Conservation (phyloP, 768 basidiomycete genomes). For the Calocybe indica region DNA sequence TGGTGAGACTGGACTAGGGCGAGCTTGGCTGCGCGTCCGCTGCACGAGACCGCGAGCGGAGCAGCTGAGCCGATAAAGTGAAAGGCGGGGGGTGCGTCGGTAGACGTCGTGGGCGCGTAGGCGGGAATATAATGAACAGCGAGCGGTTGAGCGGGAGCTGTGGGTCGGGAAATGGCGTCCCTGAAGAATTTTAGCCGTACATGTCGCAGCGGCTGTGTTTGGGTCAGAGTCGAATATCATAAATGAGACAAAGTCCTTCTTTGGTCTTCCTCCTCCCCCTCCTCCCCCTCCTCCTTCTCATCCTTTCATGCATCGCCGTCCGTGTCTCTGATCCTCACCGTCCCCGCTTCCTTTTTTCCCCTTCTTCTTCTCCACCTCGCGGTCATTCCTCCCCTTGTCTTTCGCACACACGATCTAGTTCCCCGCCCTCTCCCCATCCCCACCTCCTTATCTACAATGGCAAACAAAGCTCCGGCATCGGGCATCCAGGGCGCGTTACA, state of each 20-base stretch:
- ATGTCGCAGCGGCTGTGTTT: slow-evolving; percentile 1
- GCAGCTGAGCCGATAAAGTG: too few species aligned
- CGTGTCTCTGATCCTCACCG: slow-evolving; percentile 12
- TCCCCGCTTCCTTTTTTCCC: slow-evolving; percentile 23
- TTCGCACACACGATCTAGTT: slow-evolving; percentile 6
- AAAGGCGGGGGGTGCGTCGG: too few species aligned
- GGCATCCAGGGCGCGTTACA: slow-evolving; percentile 42
- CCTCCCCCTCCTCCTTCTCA: slow-evolving; percentile 15
- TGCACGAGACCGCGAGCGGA: background rate
- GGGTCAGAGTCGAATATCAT: background rate
- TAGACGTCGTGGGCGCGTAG: too few species aligned
- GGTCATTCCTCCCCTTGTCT: slow-evolving; percentile 6
- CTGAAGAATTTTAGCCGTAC: background rate
- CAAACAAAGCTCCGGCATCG: slow-evolving; percentile 38
- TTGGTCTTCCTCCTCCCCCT: slow-evolving; percentile 13
- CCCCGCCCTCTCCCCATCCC: too few species aligned
- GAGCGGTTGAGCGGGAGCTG: background rate
- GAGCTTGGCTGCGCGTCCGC: background rate
- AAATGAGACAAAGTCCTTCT: slow-evolving; percentile 7
- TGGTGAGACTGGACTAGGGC: slow-evolving; percentile 9
- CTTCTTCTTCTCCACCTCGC: slow-evolving; percentile 19
- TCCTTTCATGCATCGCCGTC: slow-evolving; percentile 19
- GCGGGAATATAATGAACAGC: background rate
- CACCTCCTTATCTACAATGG: slow-evolving; percentile 33
- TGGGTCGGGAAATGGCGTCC: background rate